phyloP scores from a whole-genome alignment of 345 rosid genomes.

The Brassica juncea region DNA sequence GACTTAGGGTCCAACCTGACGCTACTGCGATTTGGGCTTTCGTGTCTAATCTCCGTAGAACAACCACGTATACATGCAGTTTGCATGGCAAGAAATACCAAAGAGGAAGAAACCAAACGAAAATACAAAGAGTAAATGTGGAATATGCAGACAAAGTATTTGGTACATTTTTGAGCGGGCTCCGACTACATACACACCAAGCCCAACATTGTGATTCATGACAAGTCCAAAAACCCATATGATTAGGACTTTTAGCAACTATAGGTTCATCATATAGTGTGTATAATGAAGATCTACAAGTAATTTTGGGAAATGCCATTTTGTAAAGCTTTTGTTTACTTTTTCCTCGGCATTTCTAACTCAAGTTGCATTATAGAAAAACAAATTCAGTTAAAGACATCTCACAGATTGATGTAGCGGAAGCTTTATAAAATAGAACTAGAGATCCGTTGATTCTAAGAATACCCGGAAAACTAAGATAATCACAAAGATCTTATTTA shows the following conservation, averaged over 20 bases:
- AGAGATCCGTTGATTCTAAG: too few relatives aligned
- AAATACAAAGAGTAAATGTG: neutral
- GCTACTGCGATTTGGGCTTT: neutral
- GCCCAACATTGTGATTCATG: too few relatives aligned
- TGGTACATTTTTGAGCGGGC: neutral
- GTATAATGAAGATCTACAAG: neutral
- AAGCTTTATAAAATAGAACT: too few relatives aligned
- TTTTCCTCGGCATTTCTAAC: neutral
- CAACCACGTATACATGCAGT: neutral
- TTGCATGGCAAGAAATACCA: constrained; percentile 1
- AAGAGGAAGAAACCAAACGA: neutral
- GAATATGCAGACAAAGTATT: neutral
- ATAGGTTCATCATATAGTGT: neutral
- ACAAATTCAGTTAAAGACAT: neutral
- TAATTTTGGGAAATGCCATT: neutral
- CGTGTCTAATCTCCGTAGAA: neutral
- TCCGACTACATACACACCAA: too few relatives aligned
- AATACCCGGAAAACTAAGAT: too few relatives aligned
- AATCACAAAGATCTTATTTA: too few relatives aligned
- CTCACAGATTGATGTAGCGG: too few relatives aligned
- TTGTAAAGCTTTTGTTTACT: neutral
- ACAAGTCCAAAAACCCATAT: neutral
- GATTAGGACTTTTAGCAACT: neutral
- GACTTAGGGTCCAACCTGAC: neutral
- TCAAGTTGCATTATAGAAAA: neutral